These are phyloP conservation scores for Obelidium mucronatum DNA, from an alignment of 192 early-diverging fungal genomes.

Conservation along the genomic window DNA sequence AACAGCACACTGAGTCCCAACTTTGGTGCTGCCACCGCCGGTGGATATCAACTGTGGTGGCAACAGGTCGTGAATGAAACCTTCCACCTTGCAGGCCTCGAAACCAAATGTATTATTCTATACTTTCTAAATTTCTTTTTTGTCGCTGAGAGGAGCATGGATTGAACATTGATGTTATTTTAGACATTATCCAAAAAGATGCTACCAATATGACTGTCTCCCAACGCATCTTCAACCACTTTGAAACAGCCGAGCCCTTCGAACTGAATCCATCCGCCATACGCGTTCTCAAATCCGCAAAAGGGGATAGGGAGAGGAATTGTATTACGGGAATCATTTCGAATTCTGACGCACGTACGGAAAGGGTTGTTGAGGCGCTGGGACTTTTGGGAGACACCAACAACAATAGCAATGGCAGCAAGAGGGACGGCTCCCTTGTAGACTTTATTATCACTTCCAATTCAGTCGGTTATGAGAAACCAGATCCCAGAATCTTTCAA, in stretches of 20 bases:
- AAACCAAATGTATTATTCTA: no score
- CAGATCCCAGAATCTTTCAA: conserved; percentile 31
- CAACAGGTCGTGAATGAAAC: neutral
- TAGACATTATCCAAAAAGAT: neutral
- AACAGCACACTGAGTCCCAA: neutral
- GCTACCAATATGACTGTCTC: neutral
- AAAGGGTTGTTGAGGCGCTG: neutral
- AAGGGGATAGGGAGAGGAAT: neutral
- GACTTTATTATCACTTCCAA: conserved; percentile 29
- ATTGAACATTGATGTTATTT: no score
- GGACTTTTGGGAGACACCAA: no score
- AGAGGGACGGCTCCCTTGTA: neutral
- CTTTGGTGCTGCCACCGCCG: conserved; percentile 1
- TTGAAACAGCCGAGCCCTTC: neutral
- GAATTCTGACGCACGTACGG: conserved; percentile 21
- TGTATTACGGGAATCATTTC: conserved; percentile 4
- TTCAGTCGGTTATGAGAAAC: conserved; percentile 19
- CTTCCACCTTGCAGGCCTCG: neutral
- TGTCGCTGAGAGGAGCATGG: no score
- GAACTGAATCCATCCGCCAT: neutral
- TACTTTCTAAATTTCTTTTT: no score
- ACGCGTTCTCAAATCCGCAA: neutral
- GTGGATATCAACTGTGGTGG: conserved; percentile 3
- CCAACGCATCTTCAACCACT: neutral
- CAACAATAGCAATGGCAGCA: no score